Base-by-base conservation (phyloP, 192 early-diverging fungal genomes). In the Coemansia sp. region DNA sequence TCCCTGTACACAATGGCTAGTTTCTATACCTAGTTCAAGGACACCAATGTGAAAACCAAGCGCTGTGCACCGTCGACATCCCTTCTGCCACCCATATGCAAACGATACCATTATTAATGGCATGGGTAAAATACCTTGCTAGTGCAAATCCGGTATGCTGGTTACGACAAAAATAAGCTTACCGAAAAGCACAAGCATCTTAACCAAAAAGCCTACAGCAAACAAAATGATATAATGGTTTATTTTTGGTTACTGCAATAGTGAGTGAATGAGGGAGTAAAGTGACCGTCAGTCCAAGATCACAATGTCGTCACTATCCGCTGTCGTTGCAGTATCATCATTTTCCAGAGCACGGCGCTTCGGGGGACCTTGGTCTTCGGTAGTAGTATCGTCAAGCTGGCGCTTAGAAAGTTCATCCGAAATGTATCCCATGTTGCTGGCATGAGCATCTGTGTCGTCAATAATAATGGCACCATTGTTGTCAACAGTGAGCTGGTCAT, bases 341-440 rank as follows among this genome's bases (percentile, higher is more conserved):
- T 53, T 49, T 14, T 44, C 64, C 41, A 62, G 51, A 28, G 71
- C 71, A 5, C 71, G 71, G 18, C 71, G 64, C 18, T 73, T 73
- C 24, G 47, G n/a, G 1, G 26, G 19, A 7, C 24, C 51, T 27
- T 44, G 49, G 34, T 25, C 23, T 1, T 5, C 23, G 22, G 12
- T 7, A 31, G 31, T 23, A 8, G 49, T 21, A 2, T 67, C 71
- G 21, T 48, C 52, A 10, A 67, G 54, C 44, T 67, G 67, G n/a
- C 71, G 71, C 31, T 73, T 73, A 21, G 55, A 26, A 22, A 67
- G 60, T 27, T 73, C 71, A 22, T 67, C 65, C 14, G 71, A 73
- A 21, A 67, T 62, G 25, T 47, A 4, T 3, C 53, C 49, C 12
- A 64, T 44, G 14, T 30, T 54, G 22, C 38, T 18, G 7, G 23